Percentiles rank a stretch among this genome's conserved stretches.
Evolutionary conservation across 2,329 filamentous ascomycete genomes (phyloP).

Genomic region (Calonectria pseudoreteaudii): DNA sequence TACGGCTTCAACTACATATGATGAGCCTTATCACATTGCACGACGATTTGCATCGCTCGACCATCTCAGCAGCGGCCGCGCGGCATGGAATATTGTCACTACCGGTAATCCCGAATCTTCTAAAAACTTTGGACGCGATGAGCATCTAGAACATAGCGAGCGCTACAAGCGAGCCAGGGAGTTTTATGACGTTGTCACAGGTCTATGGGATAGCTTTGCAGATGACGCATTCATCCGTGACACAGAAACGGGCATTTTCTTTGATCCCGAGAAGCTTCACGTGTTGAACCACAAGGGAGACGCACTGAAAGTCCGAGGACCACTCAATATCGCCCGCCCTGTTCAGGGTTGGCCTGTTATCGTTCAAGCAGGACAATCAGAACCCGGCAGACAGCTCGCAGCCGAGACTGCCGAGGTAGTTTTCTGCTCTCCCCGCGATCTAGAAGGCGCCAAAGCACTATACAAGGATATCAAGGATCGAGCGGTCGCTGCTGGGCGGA

Average conservation of each 20-base stretch:
- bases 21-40: slow-evolving; percentile 65
- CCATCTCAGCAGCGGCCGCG: slow-evolving; percentile 61
- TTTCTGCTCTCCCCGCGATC: slow-evolving; percentile 61
- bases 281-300: slow-evolving; percentile 63
- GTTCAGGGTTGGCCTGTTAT: slow-evolving; percentile 68
- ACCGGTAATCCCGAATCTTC: slow-evolving; percentile 64
- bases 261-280: slow-evolving; percentile 65
- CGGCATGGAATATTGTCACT: slow-evolving; percentile 67
- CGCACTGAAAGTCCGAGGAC: slow-evolving; percentile 36
- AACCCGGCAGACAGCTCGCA: slow-evolving; percentile 62
- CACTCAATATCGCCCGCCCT: slow-evolving; percentile 64
- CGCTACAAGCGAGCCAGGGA: slow-evolving; percentile 64
- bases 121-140: slow-evolving; percentile 63
- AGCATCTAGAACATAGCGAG: slow-evolving; percentile 61
- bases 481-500: slow-evolving; percentile 56
- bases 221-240: slow-evolving; percentile 66
- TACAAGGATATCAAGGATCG: slow-evolving; percentile 65
- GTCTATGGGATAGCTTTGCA: slow-evolving; percentile 66
- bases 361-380: slow-evolving; percentile 65
- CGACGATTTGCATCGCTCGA: slow-evolving; percentile 66
- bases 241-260: slow-evolving; percentile 58
- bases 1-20: slow-evolving; percentile 66
- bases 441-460: slow-evolving; percentile 58
- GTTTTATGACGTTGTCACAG: slow-evolving; percentile 65
- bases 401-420: slow-evolving; percentile 66